Evolutionary conservation across 257 asterid genomes (phyloP).

Genomic region (Parsonsia alboflavescens): DNA sequence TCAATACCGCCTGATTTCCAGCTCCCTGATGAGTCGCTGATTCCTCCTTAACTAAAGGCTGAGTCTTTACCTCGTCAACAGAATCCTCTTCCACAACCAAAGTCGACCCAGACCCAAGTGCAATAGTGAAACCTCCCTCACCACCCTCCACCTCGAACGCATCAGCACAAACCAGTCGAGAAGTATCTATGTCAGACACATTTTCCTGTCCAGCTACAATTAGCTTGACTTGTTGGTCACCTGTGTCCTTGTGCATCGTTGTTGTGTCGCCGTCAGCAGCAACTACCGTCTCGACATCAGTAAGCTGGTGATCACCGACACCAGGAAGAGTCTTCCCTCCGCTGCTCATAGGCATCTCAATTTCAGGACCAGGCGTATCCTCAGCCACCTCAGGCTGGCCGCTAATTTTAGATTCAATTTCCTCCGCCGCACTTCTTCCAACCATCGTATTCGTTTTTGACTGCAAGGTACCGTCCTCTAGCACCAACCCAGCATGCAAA

Average conservation of each 20-base stretch:
- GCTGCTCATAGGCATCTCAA: constrained; percentile 1
- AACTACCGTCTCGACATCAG: background rate
- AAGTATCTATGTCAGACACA: background rate
- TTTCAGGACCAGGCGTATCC: background rate
- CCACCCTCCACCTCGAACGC: background rate
- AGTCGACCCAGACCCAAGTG: background rate
- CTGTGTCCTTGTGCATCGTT: background rate
- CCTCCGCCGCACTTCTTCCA: background rate
- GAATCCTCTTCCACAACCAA: constrained; percentile 2
- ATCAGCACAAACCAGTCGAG: background rate
- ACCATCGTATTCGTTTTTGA: background rate
- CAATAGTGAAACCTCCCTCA: background rate
- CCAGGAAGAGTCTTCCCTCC: constrained; percentile 4
- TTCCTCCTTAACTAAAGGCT: constrained; percentile 1
- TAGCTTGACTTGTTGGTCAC: background rate
- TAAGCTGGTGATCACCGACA: background rate
- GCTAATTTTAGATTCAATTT: background rate
- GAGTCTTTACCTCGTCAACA: background rate
- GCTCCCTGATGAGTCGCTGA: background rate
- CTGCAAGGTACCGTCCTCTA: background rate
- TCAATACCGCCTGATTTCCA: background rate
- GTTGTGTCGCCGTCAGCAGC: background rate
- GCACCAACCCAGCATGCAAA: constrained; percentile 4
- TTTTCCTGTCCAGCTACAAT: background rate
- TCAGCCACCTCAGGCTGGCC: constrained; percentile 7